A percentile compares a stretch with the other conserved stretches of the same genome.
Evolutionary conservation across 768 basidiomycete genomes (phyloP).

Genomic region (Lactifluus piperatus): DNA sequence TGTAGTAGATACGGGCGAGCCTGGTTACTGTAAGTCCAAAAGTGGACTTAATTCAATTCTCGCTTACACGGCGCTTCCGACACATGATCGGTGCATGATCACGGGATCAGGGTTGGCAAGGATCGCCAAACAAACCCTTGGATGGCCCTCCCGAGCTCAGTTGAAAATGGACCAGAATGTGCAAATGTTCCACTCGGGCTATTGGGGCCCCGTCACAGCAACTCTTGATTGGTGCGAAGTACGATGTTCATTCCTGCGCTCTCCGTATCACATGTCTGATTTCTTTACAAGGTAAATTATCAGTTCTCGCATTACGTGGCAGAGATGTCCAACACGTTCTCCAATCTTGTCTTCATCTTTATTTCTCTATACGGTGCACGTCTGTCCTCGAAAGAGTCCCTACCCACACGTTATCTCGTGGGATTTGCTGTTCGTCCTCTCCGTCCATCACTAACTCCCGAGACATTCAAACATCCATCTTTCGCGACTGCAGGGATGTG

Average conservation of each 20-base stretch:
- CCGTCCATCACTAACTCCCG: neutral
- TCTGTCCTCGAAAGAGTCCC: constrained; percentile 24
- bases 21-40: too few species aligned
- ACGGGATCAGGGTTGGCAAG: too few species aligned
- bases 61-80: too few species aligned
- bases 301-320: constrained; percentile 71
- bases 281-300: constrained; percentile 52
- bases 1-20: too few species aligned
- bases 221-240: constrained; percentile 74
- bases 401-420: constrained; percentile 31
- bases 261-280: neutral
- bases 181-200: neutral
- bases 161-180: neutral
- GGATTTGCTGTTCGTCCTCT: constrained; percentile 26
- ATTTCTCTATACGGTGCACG: constrained; percentile 44
- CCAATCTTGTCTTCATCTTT: constrained; percentile 51
- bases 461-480: neutral
- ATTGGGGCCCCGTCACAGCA: constrained; percentile 57
- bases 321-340: constrained; percentile 61
- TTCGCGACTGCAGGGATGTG: constrained; percentile 42
- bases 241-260: constrained; percentile 19
- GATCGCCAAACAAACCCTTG: too few species aligned
- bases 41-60: too few species aligned
- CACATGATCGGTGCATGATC: too few species aligned
- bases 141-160: too few species aligned